Evolutionary conservation across 2,329 filamentous ascomycete species (phyloP).

Genomic region (Nothophaeocryptopus gaeumannii): DNA sequence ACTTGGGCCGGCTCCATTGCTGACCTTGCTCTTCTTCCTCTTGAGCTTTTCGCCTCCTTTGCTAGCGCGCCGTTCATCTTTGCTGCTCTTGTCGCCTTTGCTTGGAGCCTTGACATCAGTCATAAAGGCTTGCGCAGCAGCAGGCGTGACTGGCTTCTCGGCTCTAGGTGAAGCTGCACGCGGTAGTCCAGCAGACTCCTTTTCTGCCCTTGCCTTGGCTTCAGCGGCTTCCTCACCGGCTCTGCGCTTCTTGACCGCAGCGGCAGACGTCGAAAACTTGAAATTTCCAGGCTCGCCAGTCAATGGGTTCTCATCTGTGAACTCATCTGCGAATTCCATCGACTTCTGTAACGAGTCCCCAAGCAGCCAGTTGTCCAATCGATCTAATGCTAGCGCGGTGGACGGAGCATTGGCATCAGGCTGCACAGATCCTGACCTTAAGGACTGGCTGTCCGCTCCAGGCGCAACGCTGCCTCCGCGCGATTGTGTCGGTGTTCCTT

Average conservation of each 20-base stretch:
- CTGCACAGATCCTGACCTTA: conserved; percentile 30
- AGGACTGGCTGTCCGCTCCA: conserved; percentile 25
- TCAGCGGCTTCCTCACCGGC: conserved; percentile 35
- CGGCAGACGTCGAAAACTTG: conserved; percentile 50
- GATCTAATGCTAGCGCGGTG: conserved; percentile 15
- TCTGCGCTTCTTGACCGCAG: conserved; percentile 43
- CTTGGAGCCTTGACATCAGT: conserved; percentile 18
- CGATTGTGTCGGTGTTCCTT: conserved; percentile 38
- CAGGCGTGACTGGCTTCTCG: conserved; percentile 12
- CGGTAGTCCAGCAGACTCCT: conserved; percentile 15
- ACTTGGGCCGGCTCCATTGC: conserved; percentile 12
- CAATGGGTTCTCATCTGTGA: conserved; percentile 62
- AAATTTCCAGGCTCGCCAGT: conserved; percentile 63
- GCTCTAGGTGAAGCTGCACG: conserved; percentile 13
- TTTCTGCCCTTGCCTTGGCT: conserved; percentile 23
- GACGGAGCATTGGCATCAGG: conserved; percentile 25
- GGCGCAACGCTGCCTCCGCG: conserved; percentile 46
- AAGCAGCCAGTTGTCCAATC: conserved; percentile 35
- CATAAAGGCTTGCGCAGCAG: conserved; percentile 16
- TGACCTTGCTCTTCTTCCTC: conserved; percentile 21
- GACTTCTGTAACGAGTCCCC: conserved; percentile 36
- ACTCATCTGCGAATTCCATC: conserved; percentile 57
- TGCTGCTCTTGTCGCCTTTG: conserved; percentile 13
- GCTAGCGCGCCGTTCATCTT: conserved; percentile 17
- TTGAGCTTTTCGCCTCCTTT: conserved; percentile 20